phyloP scores from a whole-genome alignment of 1,139 yeast genomes.

The Meyerozyma elateridarum region DNA sequence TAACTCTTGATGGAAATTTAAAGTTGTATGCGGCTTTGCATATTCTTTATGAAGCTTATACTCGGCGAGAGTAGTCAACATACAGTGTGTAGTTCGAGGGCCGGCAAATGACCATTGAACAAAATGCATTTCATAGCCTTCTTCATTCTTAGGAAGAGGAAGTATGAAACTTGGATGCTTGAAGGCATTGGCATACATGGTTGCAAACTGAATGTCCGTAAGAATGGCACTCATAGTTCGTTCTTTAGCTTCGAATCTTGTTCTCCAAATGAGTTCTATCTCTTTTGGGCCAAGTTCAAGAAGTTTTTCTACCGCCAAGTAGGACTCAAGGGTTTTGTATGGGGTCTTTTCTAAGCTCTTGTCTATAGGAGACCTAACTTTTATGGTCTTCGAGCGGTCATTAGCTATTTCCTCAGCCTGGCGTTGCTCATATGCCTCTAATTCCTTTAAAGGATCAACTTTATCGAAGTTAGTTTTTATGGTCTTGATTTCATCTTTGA shows the following conservation, averaged over 20 bases:
- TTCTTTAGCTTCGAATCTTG: conserved; percentile 66
- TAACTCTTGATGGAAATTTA: conserved; percentile 82
- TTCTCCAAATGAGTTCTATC: conserved; percentile 83
- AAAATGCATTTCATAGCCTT: conserved; percentile 79
- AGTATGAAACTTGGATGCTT: conserved; percentile 70
- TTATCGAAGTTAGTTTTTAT: conserved; percentile 54
- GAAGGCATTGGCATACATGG: conserved; percentile 63
- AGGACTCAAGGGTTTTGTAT: conserved; percentile 68
- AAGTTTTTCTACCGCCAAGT: conserved; percentile 64
- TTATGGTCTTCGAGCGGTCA: conserved; percentile 21
- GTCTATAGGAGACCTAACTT: conserved; percentile 43
- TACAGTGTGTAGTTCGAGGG: conserved; percentile 77
- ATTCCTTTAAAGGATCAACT: conserved; percentile 66
- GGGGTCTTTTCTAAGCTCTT: conserved; percentile 47
- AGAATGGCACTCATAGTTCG: conserved; percentile 63
- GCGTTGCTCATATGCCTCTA: conserved; percentile 50
- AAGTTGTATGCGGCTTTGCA: conserved; percentile 92
- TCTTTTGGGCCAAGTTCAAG: conserved; percentile 54
- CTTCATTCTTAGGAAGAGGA: conserved; percentile 57
- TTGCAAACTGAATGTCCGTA: conserved; percentile 50
- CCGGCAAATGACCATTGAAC: conserved; percentile 94
- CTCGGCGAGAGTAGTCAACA: conserved; percentile 89
- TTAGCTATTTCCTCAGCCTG: conserved; percentile 30
- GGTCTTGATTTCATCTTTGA: conserved; percentile 56
- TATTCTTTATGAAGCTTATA: conserved; percentile 86